Evolutionary conservation across 257 asterid genomes (phyloP).

Genomic region (Scutellaria baicalensis): DNA sequence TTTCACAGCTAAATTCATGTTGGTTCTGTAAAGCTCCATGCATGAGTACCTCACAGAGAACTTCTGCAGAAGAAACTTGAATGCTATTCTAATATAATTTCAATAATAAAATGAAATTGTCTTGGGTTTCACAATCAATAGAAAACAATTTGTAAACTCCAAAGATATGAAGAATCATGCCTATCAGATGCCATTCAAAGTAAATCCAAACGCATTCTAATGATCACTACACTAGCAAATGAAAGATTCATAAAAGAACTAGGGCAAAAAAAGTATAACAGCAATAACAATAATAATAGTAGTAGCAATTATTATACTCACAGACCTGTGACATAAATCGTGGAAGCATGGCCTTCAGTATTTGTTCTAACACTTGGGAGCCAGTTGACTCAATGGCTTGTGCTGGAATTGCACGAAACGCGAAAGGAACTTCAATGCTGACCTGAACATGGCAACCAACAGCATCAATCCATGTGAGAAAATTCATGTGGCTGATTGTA

Average conservation of each 20-base stretch:
- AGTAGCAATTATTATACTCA: neutral
- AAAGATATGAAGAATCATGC: neutral
- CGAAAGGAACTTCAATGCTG: slow-evolving; percentile 78
- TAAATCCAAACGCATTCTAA: neutral
- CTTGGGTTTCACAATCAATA: neutral
- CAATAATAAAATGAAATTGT: neutral
- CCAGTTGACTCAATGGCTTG: slow-evolving; percentile 85
- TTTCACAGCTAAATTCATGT: neutral
- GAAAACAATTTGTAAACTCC: neutral
- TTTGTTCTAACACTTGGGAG: slow-evolving; percentile 75
- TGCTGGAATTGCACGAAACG: slow-evolving; percentile 80
- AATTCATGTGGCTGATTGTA: neutral
- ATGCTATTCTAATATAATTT: neutral
- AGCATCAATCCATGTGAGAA: slow-evolving; percentile 8
- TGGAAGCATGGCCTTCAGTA: slow-evolving; percentile 88
- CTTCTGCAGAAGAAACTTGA: neutral
- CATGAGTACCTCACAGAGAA: neutral
- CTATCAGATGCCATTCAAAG: neutral
- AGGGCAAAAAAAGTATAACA: neutral
- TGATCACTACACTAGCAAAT: neutral
- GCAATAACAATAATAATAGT: neutral
- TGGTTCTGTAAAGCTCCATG: neutral
- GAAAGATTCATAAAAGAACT: neutral
- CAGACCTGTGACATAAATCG: slow-evolving; percentile 89
- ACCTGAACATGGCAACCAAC: slow-evolving; percentile 48